Evolutionary conservation across 1,284 basidiomycete genomes (phyloP), one percentile per base, ranked within the genome.

Genomic region (Trametes pubescens): DNA sequence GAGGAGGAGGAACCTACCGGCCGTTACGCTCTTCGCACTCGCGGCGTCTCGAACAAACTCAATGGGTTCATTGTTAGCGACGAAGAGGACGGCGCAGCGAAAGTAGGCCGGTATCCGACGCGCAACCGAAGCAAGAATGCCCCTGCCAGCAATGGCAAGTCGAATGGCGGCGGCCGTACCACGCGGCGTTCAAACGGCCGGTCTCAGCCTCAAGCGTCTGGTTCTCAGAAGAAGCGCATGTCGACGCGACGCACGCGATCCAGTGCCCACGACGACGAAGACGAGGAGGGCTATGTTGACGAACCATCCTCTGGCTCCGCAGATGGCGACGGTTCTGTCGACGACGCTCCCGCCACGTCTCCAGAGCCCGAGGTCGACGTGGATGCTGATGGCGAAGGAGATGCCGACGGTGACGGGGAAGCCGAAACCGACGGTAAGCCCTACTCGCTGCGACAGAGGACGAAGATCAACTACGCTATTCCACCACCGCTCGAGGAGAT

Each of bases 401-500:
- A 78, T 29, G 80, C 84, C 56, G 87, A 87, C 22, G 69, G 57
- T 13, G 76, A 77, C 49, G 65, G 70, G 10, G 75, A 76, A 61
- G 62, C 70, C 16, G 74, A 74, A 58, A 65, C 68, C 44, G 76
- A 77, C 55, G 74, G 76, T 29, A 83, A 81, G 66, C 86, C 87
- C 10, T 93, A 93, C 69, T 72, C 85, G 0, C 78, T 93, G 24
- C 80, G 90, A 32, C 83, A 86, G 67, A 79, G 92, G 52, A 80
- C 82, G 51, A 84, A 83, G 71, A 86, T 92, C 70, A 92, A 92
- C 72, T 93, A 93, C 65, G 87, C 88, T 5, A 90, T 93, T 29
- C 90, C 89, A 0, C 91, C 90, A 0, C 88, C 89, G 0, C 78
- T 93, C 21, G 91, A 92, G 62, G 89, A 91, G 53, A 77, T 88